Percentiles rank a stretch among this genome's conserved stretches.
These are phyloP conservation scores for Nitzschia inconspicua DNA, from an alignment of 108 stramenopile species.

Conservation along the genomic window DNA sequence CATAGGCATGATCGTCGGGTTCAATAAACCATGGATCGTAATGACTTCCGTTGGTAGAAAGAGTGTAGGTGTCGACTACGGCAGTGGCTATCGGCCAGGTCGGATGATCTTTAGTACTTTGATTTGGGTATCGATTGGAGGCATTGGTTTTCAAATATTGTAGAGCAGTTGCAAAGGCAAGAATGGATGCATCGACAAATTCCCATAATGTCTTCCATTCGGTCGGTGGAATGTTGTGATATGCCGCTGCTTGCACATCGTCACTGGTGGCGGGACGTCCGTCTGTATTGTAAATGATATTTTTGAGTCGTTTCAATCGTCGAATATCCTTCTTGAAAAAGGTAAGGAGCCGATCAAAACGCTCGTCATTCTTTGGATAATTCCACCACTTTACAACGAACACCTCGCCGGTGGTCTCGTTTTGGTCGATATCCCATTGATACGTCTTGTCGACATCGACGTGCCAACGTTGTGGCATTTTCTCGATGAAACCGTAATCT, in stretches of 20 bases:
- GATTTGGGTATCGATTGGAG: no score
- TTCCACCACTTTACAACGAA: conserved; percentile 12
- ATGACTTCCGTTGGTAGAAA: no score
- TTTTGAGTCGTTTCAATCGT: conserved; percentile 17
- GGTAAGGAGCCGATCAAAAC: neutral
- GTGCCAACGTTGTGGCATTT: conserved; percentile 65
- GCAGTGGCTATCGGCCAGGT: no score
- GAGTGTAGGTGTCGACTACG: no score
- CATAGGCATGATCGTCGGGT: no score
- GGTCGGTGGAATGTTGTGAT: conserved; percentile 19
- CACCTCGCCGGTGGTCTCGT: conserved; percentile 15
- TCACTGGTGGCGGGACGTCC: no score
- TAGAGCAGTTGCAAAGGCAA: conserved; percentile 24
- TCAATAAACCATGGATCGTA: no score
- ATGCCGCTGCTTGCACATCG: neutral
- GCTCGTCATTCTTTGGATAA: conserved; percentile 4
- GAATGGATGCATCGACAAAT: conserved; percentile 20
- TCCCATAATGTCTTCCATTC: conserved; percentile 24
- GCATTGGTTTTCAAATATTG: conserved; percentile 5
- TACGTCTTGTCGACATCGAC: conserved; percentile 26
- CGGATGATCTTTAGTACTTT: no score
- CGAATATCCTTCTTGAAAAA: conserved; percentile 18
- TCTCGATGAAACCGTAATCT: conserved; percentile 68
- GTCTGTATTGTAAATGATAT: neutral
- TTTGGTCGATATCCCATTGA: conserved; percentile 31